These are phyloP conservation scores for Torulaspora delbrueckii DNA, from an alignment of 805 yeast genomes.

Conservation along the genomic window DNA sequence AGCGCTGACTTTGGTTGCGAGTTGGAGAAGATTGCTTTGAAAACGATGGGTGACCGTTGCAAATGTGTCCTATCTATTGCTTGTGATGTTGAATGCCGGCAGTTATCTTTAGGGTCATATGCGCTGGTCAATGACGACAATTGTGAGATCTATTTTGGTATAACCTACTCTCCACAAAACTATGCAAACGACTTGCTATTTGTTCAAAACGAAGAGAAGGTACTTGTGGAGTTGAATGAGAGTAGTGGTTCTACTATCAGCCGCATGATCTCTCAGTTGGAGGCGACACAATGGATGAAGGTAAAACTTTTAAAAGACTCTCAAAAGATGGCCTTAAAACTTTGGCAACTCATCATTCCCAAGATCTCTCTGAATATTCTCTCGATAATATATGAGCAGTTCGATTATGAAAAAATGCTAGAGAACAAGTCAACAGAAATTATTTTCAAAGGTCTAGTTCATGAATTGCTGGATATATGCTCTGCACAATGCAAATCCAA, in stretches of 20 bases:
- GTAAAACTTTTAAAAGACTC: conserved; percentile 10
- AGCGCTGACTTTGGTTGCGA: conserved; percentile 33
- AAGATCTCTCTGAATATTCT: conserved; percentile 32
- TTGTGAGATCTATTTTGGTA: conserved; percentile 26
- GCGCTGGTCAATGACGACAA: conserved; percentile 28
- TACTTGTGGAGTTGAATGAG: conserved; percentile 7
- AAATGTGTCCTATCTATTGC: conserved; percentile 26
- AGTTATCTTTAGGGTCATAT: conserved; percentile 32
- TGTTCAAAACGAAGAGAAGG: conserved; percentile 8
- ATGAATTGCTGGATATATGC: conserved; percentile 29
- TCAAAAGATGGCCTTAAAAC: conserved; percentile 24
- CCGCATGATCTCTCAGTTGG: conserved; percentile 12
- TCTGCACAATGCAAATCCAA: conserved; percentile 22
- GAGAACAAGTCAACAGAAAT: conserved; percentile 23
- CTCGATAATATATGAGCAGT: conserved; percentile 32
- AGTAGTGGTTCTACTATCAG: conserved; percentile 7
- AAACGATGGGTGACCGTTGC: conserved; percentile 16
- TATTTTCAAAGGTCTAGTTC: conserved; percentile 27
- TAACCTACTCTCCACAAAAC: conserved; percentile 19
- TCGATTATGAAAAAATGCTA: conserved; percentile 26
- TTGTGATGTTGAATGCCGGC: conserved; percentile 32
- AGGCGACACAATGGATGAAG: conserved; percentile 23
- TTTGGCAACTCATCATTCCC: conserved; percentile 32
- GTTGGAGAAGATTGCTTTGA: conserved; percentile 24
- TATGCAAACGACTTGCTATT: conserved; percentile 4